Percentiles rank a stretch among this genome's conserved stretches.
phyloP scores from a whole-genome alignment of 78 protist genomes.

The Tieghemostelium lacteum region DNA sequence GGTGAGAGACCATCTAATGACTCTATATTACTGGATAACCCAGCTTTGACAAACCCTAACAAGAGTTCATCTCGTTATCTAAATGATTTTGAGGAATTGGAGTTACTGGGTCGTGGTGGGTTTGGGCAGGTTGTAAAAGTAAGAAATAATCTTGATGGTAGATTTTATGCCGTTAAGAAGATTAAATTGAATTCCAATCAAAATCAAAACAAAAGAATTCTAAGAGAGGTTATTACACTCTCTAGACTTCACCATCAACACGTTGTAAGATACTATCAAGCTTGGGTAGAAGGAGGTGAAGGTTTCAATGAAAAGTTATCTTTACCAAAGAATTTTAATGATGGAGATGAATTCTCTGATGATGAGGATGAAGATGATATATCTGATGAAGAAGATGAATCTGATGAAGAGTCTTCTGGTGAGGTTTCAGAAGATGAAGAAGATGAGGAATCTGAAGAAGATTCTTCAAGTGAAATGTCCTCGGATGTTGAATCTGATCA shows the following conservation, averaged over 20 bases:
- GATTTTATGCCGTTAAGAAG: conserved; percentile 84
- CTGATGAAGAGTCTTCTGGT: neutral
- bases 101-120: conserved; percentile 65
- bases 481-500: neutral
- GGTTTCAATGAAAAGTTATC: no score
- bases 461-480: neutral
- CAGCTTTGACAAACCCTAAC: neutral
- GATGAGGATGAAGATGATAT: neutral
- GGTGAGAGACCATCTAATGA: neutral
- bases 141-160: conserved; percentile 69
- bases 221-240: conserved; percentile 83
- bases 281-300: conserved; percentile 82
- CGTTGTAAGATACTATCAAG: conserved; percentile 86
- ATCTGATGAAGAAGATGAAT: neutral
- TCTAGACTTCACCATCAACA: conserved; percentile 84
- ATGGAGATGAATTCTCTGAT: no score
- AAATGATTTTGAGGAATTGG: conserved; percentile 76
- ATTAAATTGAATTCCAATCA: conserved; percentile 72
- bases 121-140: conserved; percentile 80
- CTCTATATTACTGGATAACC: neutral
- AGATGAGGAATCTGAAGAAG: neutral
- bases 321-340: neutral
- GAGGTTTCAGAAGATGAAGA: neutral
- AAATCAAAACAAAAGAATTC: conserved; percentile 52
- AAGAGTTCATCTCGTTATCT: conserved; percentile 67